These are phyloP conservation scores for Thelonectria rubi DNA, from an alignment of 2,329 filamentous ascomycete genomes.

Conservation along the genomic window DNA sequence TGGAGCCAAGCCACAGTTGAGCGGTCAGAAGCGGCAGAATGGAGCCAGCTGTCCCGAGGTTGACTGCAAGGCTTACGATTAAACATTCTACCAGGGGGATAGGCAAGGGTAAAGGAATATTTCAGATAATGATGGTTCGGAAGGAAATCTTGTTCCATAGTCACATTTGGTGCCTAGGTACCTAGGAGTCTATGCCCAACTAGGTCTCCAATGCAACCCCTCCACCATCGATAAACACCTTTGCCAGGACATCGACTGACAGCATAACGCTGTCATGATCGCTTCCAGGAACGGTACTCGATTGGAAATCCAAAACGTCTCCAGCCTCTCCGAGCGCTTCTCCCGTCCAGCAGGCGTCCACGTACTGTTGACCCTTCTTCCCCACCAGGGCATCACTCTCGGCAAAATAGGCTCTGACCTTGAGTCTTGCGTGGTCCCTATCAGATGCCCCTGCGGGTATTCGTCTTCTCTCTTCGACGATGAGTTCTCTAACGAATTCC, in stretches of 20 bases:
- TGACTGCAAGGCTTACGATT: too few relatives aligned
- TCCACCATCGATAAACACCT: constrained; percentile 22
- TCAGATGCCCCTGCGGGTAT: neutral
- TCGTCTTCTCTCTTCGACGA: neutral
- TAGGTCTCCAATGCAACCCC: neutral
- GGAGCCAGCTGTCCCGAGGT: too few relatives aligned
- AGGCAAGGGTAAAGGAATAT: too few relatives aligned
- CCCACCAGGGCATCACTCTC: constrained; percentile 30
- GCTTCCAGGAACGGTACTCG: constrained; percentile 10
- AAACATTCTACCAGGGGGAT: too few relatives aligned
- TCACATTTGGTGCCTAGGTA: too few relatives aligned
- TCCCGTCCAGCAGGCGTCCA: constrained; percentile 30
- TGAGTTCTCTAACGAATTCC: constrained; percentile 22
- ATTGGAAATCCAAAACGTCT: constrained; percentile 28
- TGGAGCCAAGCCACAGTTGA: too few relatives aligned
- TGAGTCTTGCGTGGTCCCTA: constrained; percentile 7
- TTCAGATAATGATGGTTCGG: too few relatives aligned
- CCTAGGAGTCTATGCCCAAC: too few relatives aligned
- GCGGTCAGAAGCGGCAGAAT: too few relatives aligned
- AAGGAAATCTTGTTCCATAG: too few relatives aligned
- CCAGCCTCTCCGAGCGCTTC: constrained; percentile 6
- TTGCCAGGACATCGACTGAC: constrained; percentile 19
- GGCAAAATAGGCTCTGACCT: constrained; percentile 26
- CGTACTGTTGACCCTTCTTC: constrained; percentile 28
- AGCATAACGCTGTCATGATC: constrained; percentile 31